phyloP scores from a whole-genome alignment of 2,329 filamentous ascomycete genomes.

The Cercospora berteroae region DNA sequence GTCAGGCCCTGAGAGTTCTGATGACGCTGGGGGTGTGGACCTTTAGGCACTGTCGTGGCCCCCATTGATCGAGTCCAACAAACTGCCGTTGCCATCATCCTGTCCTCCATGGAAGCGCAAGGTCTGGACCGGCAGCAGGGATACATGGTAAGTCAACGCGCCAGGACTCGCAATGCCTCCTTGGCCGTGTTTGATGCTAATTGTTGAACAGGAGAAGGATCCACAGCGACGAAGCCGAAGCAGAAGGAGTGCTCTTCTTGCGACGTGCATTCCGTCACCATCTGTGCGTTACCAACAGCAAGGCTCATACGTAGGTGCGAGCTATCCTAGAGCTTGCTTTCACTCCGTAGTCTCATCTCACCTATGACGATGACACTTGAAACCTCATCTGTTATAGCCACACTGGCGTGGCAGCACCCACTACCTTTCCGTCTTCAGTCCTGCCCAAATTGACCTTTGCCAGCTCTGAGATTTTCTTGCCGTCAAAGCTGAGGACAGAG shows the following conservation, averaged over 20 bases:
- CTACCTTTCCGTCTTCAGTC: conserved; percentile 33
- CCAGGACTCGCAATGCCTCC: not conserved
- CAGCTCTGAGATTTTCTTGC: conserved; percentile 33
- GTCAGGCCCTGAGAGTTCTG: conserved; percentile 6
- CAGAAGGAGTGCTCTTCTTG: conserved; percentile 13
- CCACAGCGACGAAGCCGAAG: conserved; percentile 11
- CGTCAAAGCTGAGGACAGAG: conserved; percentile 37
- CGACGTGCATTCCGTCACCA: conserved; percentile 10
- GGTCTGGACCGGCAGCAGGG: conserved; percentile 9
- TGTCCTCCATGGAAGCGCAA: not conserved
- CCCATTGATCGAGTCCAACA: not conserved
- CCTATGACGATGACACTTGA: conserved; percentile 1
- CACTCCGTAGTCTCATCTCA: not conserved
- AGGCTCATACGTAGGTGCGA: conserved; percentile 13
- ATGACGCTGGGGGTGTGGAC: conserved; percentile 13
- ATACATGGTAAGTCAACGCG: conserved; percentile 4
- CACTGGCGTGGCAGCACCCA: conserved; percentile 37
- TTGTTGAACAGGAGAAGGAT: not conserved
- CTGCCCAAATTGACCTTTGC: conserved; percentile 33
- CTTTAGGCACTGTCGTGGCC: conserved; percentile 10
- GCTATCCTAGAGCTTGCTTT: conserved; percentile 13
- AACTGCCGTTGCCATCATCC: not conserved
- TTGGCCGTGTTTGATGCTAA: not conserved
- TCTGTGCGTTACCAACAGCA: conserved; percentile 4
- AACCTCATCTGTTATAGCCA: conserved; percentile 30